Evolutionary conservation across 768 basidiomycete species (phyloP), one percentile per base, ranked within the genome.

Genomic region (Termitomyces sp.): DNA sequence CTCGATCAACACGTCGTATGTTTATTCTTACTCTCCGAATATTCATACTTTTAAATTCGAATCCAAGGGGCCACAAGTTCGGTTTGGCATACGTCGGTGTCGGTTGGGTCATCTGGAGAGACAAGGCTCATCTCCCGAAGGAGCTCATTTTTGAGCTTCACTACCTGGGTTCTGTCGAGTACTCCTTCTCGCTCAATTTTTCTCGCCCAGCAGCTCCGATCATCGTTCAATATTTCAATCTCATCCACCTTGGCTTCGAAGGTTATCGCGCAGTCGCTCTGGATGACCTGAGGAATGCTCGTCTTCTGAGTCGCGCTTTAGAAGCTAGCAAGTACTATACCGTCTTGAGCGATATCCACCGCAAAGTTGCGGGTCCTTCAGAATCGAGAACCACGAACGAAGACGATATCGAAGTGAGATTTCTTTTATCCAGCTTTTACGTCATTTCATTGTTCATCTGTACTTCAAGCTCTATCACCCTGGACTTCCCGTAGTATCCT

Each of bases 121-220:
- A 85, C 70, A 82, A 86, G 68, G 76, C 76, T 31, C 81, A 81
- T 66, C 80, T 91, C 2, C 88, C 86, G 3, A 86, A 89, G 66
- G 81, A 89, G 38, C 79, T 91, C 61, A 85, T 91, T 49, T 90
- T 91, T 64, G 87, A 89, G 74, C 77, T 88, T 17, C 86, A 81
- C 65, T 80, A 83, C 66, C 73, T 81, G 42, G 82, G 80, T 43
- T 80, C 83, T 17, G 79, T 82, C 14, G 83, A 96, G 71, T 95
- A 94, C 71, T 89, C 89, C 2, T 89, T 86, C 73, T 85, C 84
- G 4, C 76, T 87, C 65, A 86, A 86, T 66, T 86, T 86, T 68
- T 85, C 83, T 43, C 81, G 83, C 6, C 81, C 86, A 0, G 85
- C 85, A 7, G 85, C 85, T 7, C 86, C 86, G 2, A 82, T 87